phyloP scores from a whole-genome alignment of 179 eudicot species.

The Beta macrorhiza region DNA sequence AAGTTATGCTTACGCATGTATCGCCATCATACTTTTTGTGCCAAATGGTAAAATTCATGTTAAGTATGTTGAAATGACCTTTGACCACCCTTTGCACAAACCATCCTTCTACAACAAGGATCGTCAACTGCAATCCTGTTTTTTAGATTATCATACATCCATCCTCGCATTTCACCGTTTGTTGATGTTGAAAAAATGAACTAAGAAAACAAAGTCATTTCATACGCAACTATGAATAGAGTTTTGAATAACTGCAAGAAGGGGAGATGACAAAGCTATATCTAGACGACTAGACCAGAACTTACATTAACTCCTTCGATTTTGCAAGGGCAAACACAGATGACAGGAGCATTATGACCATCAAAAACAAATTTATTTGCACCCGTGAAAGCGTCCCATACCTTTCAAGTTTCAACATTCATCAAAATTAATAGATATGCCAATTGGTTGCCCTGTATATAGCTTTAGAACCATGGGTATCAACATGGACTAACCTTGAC shows the following conservation, averaged over 20 bases:
- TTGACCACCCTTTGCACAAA: constrained; percentile 6
- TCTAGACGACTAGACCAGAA: not conserved
- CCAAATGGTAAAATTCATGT: not conserved
- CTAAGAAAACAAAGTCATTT: not conserved
- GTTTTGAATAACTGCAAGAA: not conserved
- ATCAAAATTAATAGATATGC: not conserved
- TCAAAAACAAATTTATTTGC: not conserved
- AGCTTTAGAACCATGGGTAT: not conserved
- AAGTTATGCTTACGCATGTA: not conserved
- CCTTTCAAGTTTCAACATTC: constrained; percentile 9
- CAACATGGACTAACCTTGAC: constrained; percentile 43
- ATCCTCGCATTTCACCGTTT: constrained; percentile 9
- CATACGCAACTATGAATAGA: not conserved
- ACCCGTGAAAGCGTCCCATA: constrained; percentile 4
- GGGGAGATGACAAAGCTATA: not conserved
- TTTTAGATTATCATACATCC: constrained; percentile 6
- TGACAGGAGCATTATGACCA: constrained; percentile 14
- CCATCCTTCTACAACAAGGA: constrained; percentile 14
- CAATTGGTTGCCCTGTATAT: not conserved
- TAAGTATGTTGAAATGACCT: not conserved
- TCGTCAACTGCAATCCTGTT: constrained; percentile 6
- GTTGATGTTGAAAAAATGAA: constrained; percentile 5
- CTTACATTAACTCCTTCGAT: constrained; percentile 12
- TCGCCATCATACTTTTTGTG: not conserved
- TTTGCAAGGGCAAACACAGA: not conserved